phyloP scores from a whole-genome alignment of 768 basidiomycete species.

The Pilatotrama ljubarskyi region DNA sequence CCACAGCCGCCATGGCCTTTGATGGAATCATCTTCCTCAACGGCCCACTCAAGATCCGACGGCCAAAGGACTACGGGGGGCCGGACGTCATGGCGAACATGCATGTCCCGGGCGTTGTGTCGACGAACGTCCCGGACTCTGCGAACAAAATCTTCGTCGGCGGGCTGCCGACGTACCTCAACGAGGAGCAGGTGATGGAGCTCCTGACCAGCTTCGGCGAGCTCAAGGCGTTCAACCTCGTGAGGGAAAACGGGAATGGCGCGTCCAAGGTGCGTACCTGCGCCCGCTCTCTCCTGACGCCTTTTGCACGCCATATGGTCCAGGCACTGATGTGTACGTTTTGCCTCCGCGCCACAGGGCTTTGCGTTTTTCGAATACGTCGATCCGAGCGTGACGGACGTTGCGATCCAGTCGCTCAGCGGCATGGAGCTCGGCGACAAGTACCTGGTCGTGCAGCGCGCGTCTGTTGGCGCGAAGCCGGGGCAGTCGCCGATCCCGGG shows the following conservation, averaged over 20 bases:
- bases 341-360: slow-evolving; percentile 54
- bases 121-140: slow-evolving; percentile 94
- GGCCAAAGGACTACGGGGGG: slow-evolving; percentile 97
- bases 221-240: slow-evolving; percentile 95
- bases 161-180: slow-evolving; percentile 91
- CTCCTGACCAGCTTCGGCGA: slow-evolving; percentile 96
- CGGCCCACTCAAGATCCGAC: slow-evolving; percentile 93
- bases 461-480: slow-evolving; percentile 89
- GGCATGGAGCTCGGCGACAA: slow-evolving; percentile 98
- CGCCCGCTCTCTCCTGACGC: background rate
- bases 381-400: slow-evolving; percentile 84
- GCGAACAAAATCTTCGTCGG: slow-evolving; percentile 99
- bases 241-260: slow-evolving; percentile 89
- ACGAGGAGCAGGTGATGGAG: slow-evolving; percentile 99
- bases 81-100: slow-evolving; percentile 59
- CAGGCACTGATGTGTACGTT: slow-evolving; percentile 8
- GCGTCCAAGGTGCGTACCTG: slow-evolving; percentile 69
- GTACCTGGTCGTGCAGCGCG: slow-evolving; percentile 93
- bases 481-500: slow-evolving; percentile 63
- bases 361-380: slow-evolving; percentile 99
- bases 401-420: slow-evolving; percentile 94
- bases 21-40: slow-evolving; percentile 97
- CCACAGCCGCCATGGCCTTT: slow-evolving; percentile 94
- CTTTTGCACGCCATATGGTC: background rate
- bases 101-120: slow-evolving; percentile 94